Conservation (phyloP, 768 basidiomycete species). For the Russula abietina region DNA sequence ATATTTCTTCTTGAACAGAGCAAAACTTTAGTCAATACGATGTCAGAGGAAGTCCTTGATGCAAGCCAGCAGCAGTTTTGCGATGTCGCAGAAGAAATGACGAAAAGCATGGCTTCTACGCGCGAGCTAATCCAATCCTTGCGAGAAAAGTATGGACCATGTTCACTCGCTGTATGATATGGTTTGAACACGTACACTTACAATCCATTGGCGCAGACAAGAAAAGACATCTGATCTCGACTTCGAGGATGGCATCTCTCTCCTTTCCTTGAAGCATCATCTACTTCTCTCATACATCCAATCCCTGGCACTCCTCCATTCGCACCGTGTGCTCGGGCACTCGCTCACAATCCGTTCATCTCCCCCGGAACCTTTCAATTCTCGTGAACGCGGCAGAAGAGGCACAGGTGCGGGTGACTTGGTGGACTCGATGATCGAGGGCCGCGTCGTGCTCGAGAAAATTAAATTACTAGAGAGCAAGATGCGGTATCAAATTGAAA, state of each 20-base stretch:
- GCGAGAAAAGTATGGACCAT: constrained; percentile 45
- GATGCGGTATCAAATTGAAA: constrained; percentile 95
- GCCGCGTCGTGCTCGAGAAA: constrained; percentile 83
- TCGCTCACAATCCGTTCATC: constrained; percentile 47
- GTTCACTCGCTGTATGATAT: not conserved
- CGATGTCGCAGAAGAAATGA: constrained; percentile 48
- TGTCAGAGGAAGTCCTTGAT: constrained; percentile 15
- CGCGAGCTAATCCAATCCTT: constrained; percentile 51
- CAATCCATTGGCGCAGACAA: constrained; percentile 27
- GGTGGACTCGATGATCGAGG: constrained; percentile 73
- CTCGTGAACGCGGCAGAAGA: constrained; percentile 44
- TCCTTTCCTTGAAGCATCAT: constrained; percentile 84
- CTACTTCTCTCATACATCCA: constrained; percentile 81
- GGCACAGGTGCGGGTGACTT: constrained; percentile 65
- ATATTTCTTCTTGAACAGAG: not conserved
- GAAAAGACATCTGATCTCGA: constrained; percentile 38
- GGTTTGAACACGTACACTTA: not conserved
- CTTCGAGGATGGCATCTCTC: constrained; percentile 77
- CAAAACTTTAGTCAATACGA: not conserved
- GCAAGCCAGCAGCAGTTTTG: constrained; percentile 27
- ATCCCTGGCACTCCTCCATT: constrained; percentile 65
- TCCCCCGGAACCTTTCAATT: constrained; percentile 48
- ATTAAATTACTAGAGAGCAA: constrained; percentile 75
- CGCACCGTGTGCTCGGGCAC: constrained; percentile 66
- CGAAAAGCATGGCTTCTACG: constrained; percentile 52